Evolutionary conservation across 768 basidiomycete genomes (phyloP).

Genomic region (Lentinula edodes): DNA sequence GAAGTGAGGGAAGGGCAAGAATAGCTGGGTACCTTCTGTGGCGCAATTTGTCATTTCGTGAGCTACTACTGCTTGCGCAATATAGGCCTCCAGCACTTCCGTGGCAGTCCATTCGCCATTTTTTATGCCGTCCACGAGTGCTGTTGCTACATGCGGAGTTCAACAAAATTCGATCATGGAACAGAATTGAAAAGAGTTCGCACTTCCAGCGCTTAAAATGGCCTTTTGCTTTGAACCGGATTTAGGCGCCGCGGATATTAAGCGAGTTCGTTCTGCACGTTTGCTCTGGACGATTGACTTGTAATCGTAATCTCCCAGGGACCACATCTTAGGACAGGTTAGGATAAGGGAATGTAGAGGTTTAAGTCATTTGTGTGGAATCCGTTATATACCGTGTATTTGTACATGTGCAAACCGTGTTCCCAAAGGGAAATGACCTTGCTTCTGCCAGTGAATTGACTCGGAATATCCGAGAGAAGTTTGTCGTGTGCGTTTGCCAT

Average conservation of each 20-base stretch:
- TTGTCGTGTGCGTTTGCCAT: not conserved
- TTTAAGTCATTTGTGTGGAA: not conserved
- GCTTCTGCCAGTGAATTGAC: not conserved
- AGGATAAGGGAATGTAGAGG: not conserved
- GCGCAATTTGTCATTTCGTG: slow-evolving; percentile 70
- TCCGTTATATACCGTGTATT: too few species aligned
- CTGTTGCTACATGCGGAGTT: slow-evolving; percentile 20
- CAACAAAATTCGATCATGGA: not conserved
- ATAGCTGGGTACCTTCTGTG: slow-evolving; percentile 58
- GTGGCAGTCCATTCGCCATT: slow-evolving; percentile 39
- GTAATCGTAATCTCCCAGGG: not conserved
- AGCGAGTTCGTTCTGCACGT: not conserved
- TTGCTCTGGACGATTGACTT: not conserved
- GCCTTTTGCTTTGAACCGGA: not conserved
- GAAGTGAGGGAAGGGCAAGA: not conserved
- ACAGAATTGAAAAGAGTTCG: not conserved
- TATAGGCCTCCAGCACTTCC: slow-evolving; percentile 36
- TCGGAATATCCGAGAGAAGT: not conserved
- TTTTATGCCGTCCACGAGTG: slow-evolving; percentile 38
- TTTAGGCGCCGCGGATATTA: not conserved
- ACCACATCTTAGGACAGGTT: not conserved
- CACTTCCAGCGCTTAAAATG: not conserved
- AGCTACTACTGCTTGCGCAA: slow-evolving; percentile 41
- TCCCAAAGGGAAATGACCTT: not conserved
- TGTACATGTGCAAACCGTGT: not conserved